phyloP scores from a whole-genome alignment of 305 asterid species.

The Fraxinus baroniana region DNA sequence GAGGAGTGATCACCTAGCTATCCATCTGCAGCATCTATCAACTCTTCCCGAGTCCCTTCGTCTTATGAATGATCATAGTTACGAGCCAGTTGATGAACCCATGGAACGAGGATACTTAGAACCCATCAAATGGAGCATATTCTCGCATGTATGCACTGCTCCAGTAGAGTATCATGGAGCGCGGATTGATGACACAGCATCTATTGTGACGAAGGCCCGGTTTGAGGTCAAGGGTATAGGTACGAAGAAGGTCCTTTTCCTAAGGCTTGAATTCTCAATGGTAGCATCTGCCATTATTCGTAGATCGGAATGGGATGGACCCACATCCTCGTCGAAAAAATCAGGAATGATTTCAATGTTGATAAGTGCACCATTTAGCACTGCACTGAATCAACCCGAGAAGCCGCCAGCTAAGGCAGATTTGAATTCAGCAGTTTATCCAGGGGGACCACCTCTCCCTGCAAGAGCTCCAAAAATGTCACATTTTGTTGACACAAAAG shows the following conservation, averaged over 20 bases:
- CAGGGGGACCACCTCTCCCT: slow-evolving; percentile 84
- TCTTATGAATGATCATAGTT: slow-evolving; percentile 53
- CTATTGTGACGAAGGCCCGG: slow-evolving; percentile 80
- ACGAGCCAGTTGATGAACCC: slow-evolving; percentile 64
- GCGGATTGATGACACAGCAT: slow-evolving; percentile 71
- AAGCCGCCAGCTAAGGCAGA: slow-evolving; percentile 53
- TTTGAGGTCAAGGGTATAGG: slow-evolving; percentile 78
- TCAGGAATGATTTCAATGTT: slow-evolving; percentile 78
- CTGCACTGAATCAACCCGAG: slow-evolving; percentile 46
- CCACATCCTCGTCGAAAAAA: slow-evolving; percentile 53
- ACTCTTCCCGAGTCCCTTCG: slow-evolving; percentile 58
- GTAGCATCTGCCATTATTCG: slow-evolving; percentile 68
- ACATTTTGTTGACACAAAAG: slow-evolving; percentile 71
- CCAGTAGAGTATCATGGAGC: slow-evolving; percentile 79
- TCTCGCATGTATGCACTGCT: slow-evolving; percentile 90
- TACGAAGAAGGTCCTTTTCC: slow-evolving; percentile 81
- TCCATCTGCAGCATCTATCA: slow-evolving; percentile 84
- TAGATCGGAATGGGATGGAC: slow-evolving; percentile 91
- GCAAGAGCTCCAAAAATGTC: slow-evolving; percentile 77
- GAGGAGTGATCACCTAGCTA: slow-evolving; percentile 77
- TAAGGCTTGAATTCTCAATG: slow-evolving; percentile 84
- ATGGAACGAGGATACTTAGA: slow-evolving; percentile 61
- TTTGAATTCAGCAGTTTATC: slow-evolving; percentile 82
- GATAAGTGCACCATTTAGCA: slow-evolving; percentile 70
- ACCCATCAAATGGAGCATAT: slow-evolving; percentile 93